Conservation (phyloP, 495 filamentous ascomycete species). For the Lichina pygmaea region DNA sequence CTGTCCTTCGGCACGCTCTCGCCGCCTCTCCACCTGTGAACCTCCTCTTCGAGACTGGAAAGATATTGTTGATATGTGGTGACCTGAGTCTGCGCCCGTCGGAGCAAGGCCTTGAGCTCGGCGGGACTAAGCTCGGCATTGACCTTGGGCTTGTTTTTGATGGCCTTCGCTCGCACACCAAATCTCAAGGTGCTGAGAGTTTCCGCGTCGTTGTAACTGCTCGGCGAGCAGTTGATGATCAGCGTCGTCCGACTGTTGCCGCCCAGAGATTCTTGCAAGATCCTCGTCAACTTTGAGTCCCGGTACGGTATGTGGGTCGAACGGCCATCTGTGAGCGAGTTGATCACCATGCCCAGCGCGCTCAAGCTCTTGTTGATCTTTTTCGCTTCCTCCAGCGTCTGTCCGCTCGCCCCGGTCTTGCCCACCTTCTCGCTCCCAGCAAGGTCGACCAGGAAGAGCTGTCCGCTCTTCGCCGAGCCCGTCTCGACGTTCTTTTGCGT, state of each 20-base stretch:
- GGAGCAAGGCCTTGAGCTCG: slow-evolving; percentile 74
- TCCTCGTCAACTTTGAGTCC: slow-evolving; percentile 93
- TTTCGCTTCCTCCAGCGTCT: slow-evolving; percentile 94
- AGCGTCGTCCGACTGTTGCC: slow-evolving; percentile 93
- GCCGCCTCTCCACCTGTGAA: slow-evolving; percentile 64
- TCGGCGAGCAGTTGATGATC: slow-evolving; percentile 96
- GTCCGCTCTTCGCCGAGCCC: slow-evolving; percentile 84
- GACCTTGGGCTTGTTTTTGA: slow-evolving; percentile 99
- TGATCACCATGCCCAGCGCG: slow-evolving; percentile 96
- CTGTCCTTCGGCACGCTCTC: slow-evolving; percentile 72
- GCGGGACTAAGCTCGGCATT: slow-evolving; percentile 90
- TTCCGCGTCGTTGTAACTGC: slow-evolving; percentile 93
- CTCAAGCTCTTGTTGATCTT: slow-evolving; percentile 99
- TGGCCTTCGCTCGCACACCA: slow-evolving; percentile 88
- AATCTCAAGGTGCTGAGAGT: slow-evolving; percentile 84
- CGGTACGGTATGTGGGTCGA: slow-evolving; percentile 92
- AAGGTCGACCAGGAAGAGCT: slow-evolving; percentile 90
- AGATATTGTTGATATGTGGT: slow-evolving; percentile 74
- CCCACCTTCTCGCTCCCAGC: slow-evolving; percentile 96
- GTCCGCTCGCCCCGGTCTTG: slow-evolving; percentile 92
- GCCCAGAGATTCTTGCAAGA: slow-evolving; percentile 84
- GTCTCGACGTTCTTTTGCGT: slow-evolving; percentile 97
- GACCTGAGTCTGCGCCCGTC: slow-evolving; percentile 74
- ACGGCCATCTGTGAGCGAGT: slow-evolving; percentile 90
- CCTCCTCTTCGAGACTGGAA: slow-evolving; percentile 56